These are phyloP conservation scores for Penicillium sp. DNA, from an alignment of 2,329 filamentous ascomycete species.

Conservation along the genomic window DNA sequence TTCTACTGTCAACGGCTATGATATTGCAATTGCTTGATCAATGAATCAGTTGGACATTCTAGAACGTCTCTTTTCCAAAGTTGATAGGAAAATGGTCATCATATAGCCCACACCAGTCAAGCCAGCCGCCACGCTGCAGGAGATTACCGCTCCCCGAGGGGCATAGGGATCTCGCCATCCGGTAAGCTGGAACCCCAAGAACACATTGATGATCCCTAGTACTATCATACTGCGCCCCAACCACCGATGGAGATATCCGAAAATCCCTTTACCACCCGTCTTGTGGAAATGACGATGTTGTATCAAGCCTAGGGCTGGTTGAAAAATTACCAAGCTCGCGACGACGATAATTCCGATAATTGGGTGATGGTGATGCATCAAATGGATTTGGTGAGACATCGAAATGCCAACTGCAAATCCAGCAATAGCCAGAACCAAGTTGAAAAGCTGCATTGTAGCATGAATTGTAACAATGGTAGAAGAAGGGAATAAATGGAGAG, in stretches of 20 bases:
- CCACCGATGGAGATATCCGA: constrained; percentile 60
- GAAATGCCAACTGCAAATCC: constrained; percentile 58
- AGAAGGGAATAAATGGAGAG: constrained; percentile 41
- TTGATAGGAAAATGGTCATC: constrained; percentile 5
- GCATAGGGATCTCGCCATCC: constrained; percentile 42
- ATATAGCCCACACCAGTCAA: constrained; percentile 52
- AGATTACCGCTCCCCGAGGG: constrained; percentile 45
- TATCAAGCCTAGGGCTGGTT: constrained; percentile 56
- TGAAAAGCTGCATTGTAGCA: constrained; percentile 52
- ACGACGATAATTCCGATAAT: constrained; percentile 61
- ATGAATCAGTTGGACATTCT: background rate
- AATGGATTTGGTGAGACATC: constrained; percentile 45
- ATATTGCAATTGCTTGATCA: background rate
- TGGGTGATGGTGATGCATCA: constrained; percentile 51
- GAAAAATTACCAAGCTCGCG: constrained; percentile 58
- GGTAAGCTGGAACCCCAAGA: constrained; percentile 56
- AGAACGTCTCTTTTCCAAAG: background rate
- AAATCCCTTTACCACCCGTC: constrained; percentile 48
- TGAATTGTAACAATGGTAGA: constrained; percentile 51
- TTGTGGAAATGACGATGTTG: constrained; percentile 59
- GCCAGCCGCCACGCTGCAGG: constrained; percentile 56
- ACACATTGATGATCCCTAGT: constrained; percentile 62
- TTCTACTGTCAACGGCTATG: too few relatives aligned
- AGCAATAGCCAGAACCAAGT: constrained; percentile 52
- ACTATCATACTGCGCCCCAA: constrained; percentile 56